These are phyloP conservation scores for Thalassia testudinum DNA, from an alignment of 116 monocot species.

Conservation along the genomic window DNA sequence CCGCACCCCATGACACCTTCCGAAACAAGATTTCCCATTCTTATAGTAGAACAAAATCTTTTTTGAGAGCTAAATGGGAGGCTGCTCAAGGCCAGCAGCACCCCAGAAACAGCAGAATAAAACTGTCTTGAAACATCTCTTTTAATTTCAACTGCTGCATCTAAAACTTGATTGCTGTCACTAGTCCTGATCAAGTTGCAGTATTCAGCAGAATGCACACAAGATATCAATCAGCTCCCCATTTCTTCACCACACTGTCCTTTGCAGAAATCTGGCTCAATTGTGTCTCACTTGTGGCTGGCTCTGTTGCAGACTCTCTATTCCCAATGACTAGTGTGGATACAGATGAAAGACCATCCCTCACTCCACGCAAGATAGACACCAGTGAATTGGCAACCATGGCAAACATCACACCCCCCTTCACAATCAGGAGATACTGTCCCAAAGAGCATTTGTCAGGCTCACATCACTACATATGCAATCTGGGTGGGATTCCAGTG, in stretches of 20 bases:
- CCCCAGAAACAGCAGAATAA: too few species aligned
- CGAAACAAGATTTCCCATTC: too few species aligned
- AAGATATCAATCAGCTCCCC: conserved; percentile 61
- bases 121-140: too few species aligned
- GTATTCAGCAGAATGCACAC: too few species aligned
- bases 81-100: too few species aligned
- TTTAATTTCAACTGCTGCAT: too few species aligned
- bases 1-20: too few species aligned
- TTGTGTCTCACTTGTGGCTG: conserved; percentile 1
- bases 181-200: too few species aligned
- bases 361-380: conserved; percentile 30
- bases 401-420: conserved; percentile 61
- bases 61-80: too few species aligned
- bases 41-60: too few species aligned
- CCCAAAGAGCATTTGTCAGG: not conserved
- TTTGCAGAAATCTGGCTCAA: conserved; percentile 37
- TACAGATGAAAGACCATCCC: conserved; percentile 20
- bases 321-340: conserved; percentile 9
- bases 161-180: too few species aligned
- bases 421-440: conserved; percentile 69
- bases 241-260: conserved; percentile 61
- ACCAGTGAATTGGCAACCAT: conserved; percentile 55
- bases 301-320: not conserved
- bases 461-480: not conserved
- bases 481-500: too few species aligned